Conservation (phyloP, 768 basidiomycete species). For the Boletus vermiculosoides region DNA sequence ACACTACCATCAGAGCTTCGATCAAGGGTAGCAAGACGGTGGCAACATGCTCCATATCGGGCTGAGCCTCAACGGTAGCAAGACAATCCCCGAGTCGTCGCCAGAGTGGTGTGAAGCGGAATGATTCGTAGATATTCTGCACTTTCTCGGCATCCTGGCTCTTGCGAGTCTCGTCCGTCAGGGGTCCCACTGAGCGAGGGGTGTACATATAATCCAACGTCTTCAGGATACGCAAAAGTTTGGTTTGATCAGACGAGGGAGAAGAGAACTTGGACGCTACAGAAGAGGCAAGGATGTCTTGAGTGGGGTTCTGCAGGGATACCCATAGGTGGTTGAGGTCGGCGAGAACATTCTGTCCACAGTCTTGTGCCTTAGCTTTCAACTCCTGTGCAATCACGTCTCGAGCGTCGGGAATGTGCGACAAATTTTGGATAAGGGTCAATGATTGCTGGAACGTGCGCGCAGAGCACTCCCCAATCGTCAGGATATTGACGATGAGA, state of each 20-base stretch:
- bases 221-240: conserved; percentile 90
- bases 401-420: conserved; percentile 82
- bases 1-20: conserved; percentile 97
- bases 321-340: conserved; percentile 77
- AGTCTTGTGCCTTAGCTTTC: conserved; percentile 80
- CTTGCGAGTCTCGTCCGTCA: conserved; percentile 37
- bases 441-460: conserved; percentile 95
- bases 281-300: conserved; percentile 58
- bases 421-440: conserved; percentile 88
- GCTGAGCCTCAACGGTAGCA: conserved; percentile 73
- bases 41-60: conserved; percentile 83
- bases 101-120: conserved; percentile 91
- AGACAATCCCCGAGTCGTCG: conserved; percentile 86
- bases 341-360: conserved; percentile 68
- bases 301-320: conserved; percentile 56
- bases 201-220: conserved; percentile 97
- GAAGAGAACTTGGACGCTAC: conserved; percentile 90
- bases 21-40: conserved; percentile 93
- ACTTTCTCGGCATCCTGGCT: conserved; percentile 75
- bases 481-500: conserved; percentile 94
- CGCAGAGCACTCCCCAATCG: conserved; percentile 95
- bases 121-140: conserved; percentile 84
- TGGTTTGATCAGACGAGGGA: conserved; percentile 94
- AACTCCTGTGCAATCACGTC: conserved; percentile 90
- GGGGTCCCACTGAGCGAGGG: conserved; percentile 46